These are phyloP conservation scores for Tulasnella sp. DNA, from an alignment of 768 basidiomycete genomes.

Conservation along the genomic window DNA sequence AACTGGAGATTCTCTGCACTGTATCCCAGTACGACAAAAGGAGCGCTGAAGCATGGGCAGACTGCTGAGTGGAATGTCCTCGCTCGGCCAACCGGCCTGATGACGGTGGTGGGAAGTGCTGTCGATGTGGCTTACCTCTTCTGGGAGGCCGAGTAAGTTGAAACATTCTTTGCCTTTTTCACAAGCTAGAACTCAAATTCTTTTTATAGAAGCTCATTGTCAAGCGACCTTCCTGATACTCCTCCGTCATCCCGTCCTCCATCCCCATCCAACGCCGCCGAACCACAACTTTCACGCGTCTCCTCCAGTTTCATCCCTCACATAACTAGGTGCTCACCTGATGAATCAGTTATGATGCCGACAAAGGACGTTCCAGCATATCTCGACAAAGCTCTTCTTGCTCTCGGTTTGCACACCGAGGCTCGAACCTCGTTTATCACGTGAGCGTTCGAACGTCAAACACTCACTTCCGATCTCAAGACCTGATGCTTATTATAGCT, in stretches of 20 bases:
- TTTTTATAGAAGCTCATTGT: not conserved
- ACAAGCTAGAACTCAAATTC: not conserved
- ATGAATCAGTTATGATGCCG: slow-evolving; percentile 34
- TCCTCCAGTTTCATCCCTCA: not conserved
- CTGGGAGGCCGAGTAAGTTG: not conserved
- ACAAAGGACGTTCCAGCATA: slow-evolving; percentile 37
- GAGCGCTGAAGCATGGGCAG: not conserved
- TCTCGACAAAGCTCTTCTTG: slow-evolving; percentile 37
- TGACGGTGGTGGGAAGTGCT: not conserved
- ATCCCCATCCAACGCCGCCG: not conserved
- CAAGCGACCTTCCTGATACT: not conserved
- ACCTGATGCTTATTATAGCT: slow-evolving; percentile 32
- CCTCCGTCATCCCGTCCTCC: not conserved
- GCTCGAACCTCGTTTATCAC: slow-evolving; percentile 49
- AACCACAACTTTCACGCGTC: not conserved
- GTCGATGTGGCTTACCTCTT: not conserved
- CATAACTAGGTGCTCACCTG: not conserved
- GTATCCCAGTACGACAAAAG: not conserved
- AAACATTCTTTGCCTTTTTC: not conserved
- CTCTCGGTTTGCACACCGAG: slow-evolving; percentile 42
- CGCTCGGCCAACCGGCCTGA: not conserved
- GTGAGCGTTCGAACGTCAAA: slow-evolving; percentile 32
- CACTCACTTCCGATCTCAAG: not conserved
- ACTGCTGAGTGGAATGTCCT: not conserved
- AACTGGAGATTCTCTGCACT: not conserved